phyloP scores from a whole-genome alignment of 169 alveolate genomes.

The Plasmodium gonderi region DNA sequence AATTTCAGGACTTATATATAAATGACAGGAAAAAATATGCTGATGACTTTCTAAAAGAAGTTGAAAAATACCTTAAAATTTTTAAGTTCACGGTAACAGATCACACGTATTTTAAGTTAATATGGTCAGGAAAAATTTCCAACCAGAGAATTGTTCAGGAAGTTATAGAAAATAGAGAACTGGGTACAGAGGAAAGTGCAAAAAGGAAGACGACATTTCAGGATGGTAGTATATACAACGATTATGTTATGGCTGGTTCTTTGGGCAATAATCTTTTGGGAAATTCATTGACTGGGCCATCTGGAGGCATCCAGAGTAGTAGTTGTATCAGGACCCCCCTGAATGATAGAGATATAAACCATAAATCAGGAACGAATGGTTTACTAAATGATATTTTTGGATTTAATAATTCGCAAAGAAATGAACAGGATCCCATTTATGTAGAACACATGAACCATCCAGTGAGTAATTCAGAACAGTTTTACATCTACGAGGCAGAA shows the following conservation, averaged over 20 bases:
- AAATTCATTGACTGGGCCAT: neutral
- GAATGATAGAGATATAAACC: neutral
- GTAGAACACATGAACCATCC: neutral
- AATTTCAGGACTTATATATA: neutral
- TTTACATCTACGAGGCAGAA: slow-evolving; percentile 74
- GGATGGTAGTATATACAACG: no score
- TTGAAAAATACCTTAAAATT: slow-evolving; percentile 34
- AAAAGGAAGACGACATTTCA: neutral
- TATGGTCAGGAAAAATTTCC: slow-evolving; percentile 71
- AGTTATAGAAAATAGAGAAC: neutral
- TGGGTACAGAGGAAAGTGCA: no score
- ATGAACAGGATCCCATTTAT: neutral
- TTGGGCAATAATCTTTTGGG: no score
- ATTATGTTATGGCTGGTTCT: no score
- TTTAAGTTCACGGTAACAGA: slow-evolving; percentile 47
- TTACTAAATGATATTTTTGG: slow-evolving; percentile 15
- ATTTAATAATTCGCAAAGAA: neutral
- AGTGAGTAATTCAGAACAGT: slow-evolving; percentile 3
- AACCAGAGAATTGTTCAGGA: slow-evolving; percentile 59
- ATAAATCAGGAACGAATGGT: slow-evolving; percentile 12
- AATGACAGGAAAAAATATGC: slow-evolving; percentile 8
- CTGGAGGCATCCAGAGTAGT: neutral
- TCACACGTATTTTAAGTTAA: slow-evolving; percentile 61
- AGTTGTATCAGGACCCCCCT: neutral
- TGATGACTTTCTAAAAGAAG: slow-evolving; percentile 15